phyloP scores from a whole-genome alignment of 2,329 filamentous ascomycete genomes.

The Westerdykella sp. region DNA sequence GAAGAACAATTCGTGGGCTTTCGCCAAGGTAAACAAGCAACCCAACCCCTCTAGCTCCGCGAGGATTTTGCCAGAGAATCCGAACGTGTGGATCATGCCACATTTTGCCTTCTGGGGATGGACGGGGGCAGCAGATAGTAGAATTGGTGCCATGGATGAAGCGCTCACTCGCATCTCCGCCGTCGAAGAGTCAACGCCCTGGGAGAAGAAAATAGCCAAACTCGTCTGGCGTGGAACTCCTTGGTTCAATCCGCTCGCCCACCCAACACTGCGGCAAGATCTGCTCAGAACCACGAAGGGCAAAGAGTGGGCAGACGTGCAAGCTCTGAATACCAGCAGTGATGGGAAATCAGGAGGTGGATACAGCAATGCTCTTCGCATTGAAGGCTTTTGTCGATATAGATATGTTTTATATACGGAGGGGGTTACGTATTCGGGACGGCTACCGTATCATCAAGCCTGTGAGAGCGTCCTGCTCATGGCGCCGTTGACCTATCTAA shows the following conservation, averaged over 20 bases:
- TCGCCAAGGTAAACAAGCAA: conserved; percentile 10
- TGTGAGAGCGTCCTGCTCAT: conserved; percentile 14
- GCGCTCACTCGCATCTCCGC: conserved; percentile 5
- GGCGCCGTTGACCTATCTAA: conserved; percentile 11
- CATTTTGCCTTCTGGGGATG: conserved; percentile 16
- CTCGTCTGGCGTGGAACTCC: conserved; percentile 18
- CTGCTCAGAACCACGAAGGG: conserved; percentile 11
- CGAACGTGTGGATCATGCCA: conserved; percentile 18
- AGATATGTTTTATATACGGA: conserved; percentile 18
- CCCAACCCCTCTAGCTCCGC: background rate
- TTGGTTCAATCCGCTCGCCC: conserved; percentile 17
- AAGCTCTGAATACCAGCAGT: conserved; percentile 3
- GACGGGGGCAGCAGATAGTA: background rate
- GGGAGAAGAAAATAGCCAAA: conserved; percentile 11
- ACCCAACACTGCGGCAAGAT: conserved; percentile 13
- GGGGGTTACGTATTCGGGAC: conserved; percentile 16
- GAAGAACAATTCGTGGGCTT: conserved; percentile 15
- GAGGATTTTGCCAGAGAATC: too few species aligned
- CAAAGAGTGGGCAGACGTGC: conserved; percentile 17
- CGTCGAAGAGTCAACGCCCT: conserved; percentile 6
- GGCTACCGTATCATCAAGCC: conserved; percentile 16
- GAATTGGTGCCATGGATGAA: conserved; percentile 9
- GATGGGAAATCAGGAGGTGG: background rate
- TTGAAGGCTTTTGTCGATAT: conserved; percentile 15
- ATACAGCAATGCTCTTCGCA: conserved; percentile 6